Evolutionary conservation across 2,329 filamentous ascomycete species (phyloP).

Genomic region (Simplicillium sp.): DNA sequence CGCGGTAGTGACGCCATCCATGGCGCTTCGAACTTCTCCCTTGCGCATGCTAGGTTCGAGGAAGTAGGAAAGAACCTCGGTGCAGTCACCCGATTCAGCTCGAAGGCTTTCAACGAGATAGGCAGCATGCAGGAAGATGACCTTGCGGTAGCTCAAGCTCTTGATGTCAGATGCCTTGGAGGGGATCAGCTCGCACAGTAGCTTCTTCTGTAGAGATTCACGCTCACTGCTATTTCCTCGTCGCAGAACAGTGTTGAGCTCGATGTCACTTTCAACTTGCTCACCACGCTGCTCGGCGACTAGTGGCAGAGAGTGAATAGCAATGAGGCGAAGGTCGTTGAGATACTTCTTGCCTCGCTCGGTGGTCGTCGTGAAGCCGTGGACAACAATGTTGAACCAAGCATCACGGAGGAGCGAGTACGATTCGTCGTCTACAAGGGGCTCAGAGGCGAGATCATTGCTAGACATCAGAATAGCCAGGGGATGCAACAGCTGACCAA

Average conservation of each 20-base stretch:
- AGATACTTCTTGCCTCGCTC: slow-evolving; percentile 63
- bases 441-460: slow-evolving; percentile 44
- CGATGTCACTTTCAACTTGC: slow-evolving; percentile 89
- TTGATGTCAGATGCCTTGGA: slow-evolving; percentile 70
- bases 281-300: slow-evolving; percentile 84
- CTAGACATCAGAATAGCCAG: slow-evolving; percentile 75
- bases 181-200: slow-evolving; percentile 65
- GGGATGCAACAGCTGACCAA: slow-evolving; percentile 77
- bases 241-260: slow-evolving; percentile 86
- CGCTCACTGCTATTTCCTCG: slow-evolving; percentile 76
- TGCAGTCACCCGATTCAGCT: slow-evolving; percentile 80
- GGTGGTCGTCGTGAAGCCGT: slow-evolving; percentile 74
- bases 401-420: slow-evolving; percentile 74
- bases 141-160: slow-evolving; percentile 76
- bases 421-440: slow-evolving; percentile 54
- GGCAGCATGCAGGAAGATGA: slow-evolving; percentile 84
- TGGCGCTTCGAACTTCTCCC: slow-evolving; percentile 52
- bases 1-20: slow-evolving; percentile 55
- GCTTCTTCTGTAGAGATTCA: slow-evolving; percentile 70
- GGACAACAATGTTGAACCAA: slow-evolving; percentile 96
- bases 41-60: slow-evolving; percentile 76
- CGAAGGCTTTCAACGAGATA: slow-evolving; percentile 84
- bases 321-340: slow-evolving; percentile 73
- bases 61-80: slow-evolving; percentile 83
- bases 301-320: slow-evolving; percentile 76